Conservation (phyloP, 1,284 basidiomycete genomes). For the Stereum hirsutum region DNA sequence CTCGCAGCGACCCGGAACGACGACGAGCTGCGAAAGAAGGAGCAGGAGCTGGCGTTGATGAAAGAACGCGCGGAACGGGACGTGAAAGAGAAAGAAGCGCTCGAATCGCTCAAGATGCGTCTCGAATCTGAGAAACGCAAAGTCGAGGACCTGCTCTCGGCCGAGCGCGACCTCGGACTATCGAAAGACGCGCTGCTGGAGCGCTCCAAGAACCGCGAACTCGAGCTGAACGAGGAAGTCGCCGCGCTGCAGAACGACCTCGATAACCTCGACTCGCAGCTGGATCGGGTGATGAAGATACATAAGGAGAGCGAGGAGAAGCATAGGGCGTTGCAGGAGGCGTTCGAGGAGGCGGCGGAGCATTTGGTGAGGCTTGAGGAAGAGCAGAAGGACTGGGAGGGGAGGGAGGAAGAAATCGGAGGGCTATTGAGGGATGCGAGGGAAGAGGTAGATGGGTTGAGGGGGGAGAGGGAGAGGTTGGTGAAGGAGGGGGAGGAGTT, state of each 20-base stretch:
- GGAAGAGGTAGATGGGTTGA: slow-evolving; percentile 48
- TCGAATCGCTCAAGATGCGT: slow-evolving; percentile 73
- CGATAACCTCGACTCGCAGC: slow-evolving; percentile 78
- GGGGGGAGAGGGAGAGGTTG: slow-evolving; percentile 50
- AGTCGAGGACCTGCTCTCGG: slow-evolving; percentile 76
- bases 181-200: slow-evolving; percentile 87
- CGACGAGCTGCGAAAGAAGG: slow-evolving; percentile 85
- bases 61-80: slow-evolving; percentile 86
- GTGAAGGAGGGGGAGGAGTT: slow-evolving; percentile 66
- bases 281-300: slow-evolving; percentile 71
- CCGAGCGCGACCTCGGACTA: slow-evolving; percentile 70
- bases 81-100: slow-evolving; percentile 65
- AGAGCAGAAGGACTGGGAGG: slow-evolving; percentile 64
- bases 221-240: slow-evolving; percentile 81
- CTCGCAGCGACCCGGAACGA: slow-evolving; percentile 90
- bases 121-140: slow-evolving; percentile 77
- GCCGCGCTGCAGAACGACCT: slow-evolving; percentile 76
- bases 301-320: slow-evolving; percentile 77
- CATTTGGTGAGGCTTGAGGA: slow-evolving; percentile 75
- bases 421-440: slow-evolving; percentile 51
- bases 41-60: slow-evolving; percentile 75
- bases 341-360: slow-evolving; percentile 78
- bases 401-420: slow-evolving; percentile 49
- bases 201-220: slow-evolving; percentile 79
- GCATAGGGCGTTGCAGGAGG: slow-evolving; percentile 57